Percentiles rank a stretch among this genome's conserved stretches.
phyloP scores from a whole-genome alignment of 257 asterid species.

The Nicotiana obtusifolia region DNA sequence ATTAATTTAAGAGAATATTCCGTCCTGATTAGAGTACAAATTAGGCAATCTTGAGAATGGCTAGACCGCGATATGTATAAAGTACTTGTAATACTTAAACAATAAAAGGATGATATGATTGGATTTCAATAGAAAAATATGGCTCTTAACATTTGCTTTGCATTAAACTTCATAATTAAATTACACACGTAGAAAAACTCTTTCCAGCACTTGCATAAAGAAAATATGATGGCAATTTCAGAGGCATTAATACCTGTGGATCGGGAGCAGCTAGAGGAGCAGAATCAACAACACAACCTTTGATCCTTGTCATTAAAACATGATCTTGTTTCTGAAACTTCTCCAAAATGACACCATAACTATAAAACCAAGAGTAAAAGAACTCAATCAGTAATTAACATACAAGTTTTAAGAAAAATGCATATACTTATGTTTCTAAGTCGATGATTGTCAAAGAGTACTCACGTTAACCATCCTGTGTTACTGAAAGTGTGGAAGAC shows the following conservation, averaged over 20 bases:
- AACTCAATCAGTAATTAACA: conserved; percentile 13
- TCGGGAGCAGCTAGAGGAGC: conserved; percentile 90
- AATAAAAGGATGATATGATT: background rate
- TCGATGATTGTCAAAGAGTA: conserved; percentile 4
- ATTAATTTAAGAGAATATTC: background rate
- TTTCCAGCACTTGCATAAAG: background rate
- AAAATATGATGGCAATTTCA: background rate
- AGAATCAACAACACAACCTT: conserved; percentile 87
- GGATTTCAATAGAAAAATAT: background rate
- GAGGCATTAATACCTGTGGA: conserved; percentile 61
- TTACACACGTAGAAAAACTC: background rate
- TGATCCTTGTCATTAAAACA: conserved; percentile 49
- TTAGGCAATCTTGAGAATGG: background rate
- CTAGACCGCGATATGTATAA: background rate
- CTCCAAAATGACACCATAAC: conserved; percentile 85
- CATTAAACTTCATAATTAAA: background rate
- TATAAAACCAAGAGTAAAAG: conserved; percentile 23
- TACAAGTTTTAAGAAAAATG: background rate
- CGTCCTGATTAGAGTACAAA: background rate
- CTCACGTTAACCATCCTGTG: conserved; percentile 92
- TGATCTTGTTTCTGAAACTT: conserved; percentile 64
- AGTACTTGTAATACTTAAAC: background rate
- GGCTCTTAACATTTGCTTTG: background rate
- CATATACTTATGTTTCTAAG: background rate
- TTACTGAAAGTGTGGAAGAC: conserved; percentile 91